Percentiles rank a stretch among this genome's conserved stretches.
Conservation (phyloP, 768 basidiomycete genomes). For the Amanita jacksonii region DNA sequence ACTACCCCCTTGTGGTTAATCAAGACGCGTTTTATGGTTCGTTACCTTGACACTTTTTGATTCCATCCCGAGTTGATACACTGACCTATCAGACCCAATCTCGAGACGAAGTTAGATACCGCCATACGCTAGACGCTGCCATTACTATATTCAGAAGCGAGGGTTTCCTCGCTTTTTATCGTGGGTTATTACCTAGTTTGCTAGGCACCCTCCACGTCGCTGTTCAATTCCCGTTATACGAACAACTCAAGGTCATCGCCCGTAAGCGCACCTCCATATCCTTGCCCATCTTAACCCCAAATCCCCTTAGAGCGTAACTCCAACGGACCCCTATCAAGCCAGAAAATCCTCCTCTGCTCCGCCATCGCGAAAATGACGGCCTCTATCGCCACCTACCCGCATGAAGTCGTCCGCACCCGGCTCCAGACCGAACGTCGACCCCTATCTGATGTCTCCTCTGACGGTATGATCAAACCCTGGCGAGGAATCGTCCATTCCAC, state of each 20-base stretch:
- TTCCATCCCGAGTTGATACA: too few species aligned
- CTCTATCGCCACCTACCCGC: constrained; percentile 91
- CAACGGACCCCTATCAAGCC: constrained; percentile 40
- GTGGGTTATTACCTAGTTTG: constrained; percentile 86
- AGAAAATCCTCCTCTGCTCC: constrained; percentile 79
- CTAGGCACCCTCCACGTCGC: constrained; percentile 93
- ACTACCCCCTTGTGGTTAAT: constrained; percentile 99
- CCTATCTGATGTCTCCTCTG: constrained; percentile 49
- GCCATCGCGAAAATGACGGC: constrained; percentile 96
- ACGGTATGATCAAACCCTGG: constrained; percentile 49
- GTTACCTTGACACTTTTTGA: not conserved
- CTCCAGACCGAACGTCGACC: constrained; percentile 78
- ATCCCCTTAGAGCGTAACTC: constrained; percentile 32
- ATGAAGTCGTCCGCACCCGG: constrained; percentile 98
- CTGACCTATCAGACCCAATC: constrained; percentile 68
- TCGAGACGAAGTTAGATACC: constrained; percentile 67
- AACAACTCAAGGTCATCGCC: constrained; percentile 78
- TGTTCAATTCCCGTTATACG: constrained; percentile 96
- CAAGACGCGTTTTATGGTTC: constrained; percentile 97
- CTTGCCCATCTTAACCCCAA: not conserved
- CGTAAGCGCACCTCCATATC: constrained; percentile 43
- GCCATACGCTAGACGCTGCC: constrained; percentile 86
- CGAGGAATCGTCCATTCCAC: constrained; percentile 71
- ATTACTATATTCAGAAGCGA: constrained; percentile 84
- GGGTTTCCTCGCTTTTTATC: constrained; percentile 85